Conservation (phyloP, 1,284 basidiomycete species). For the Caloboletus inedulis region DNA sequence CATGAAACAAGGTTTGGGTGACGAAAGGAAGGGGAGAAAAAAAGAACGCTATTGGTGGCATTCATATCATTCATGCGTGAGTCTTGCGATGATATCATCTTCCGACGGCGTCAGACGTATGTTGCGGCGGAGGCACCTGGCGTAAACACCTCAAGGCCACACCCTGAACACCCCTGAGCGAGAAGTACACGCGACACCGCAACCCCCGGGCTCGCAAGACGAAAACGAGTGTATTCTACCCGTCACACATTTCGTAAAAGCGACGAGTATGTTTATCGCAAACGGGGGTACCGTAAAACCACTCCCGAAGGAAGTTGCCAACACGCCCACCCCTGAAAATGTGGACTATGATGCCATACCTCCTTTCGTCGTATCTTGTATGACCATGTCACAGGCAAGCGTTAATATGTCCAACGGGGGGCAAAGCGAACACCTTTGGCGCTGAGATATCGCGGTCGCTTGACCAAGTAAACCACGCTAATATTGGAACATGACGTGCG, state of each 20-base stretch:
- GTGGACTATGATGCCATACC: slow-evolving; percentile 9
- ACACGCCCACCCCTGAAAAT: slow-evolving; percentile 10
- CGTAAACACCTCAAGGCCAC: slow-evolving; percentile 3
- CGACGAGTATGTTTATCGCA: background rate
- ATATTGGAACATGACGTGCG: slow-evolving; percentile 11
- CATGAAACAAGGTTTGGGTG: no score
- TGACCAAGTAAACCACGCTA: slow-evolving; percentile 3
- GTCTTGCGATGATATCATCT: slow-evolving; percentile 19
- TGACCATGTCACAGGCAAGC: background rate
- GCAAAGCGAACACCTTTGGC: background rate
- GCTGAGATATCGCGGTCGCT: slow-evolving; percentile 13
- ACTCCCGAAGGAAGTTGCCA: background rate
- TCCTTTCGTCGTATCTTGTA: background rate
- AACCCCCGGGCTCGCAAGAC: background rate
- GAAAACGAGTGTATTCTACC: background rate
- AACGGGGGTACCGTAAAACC: slow-evolving; percentile 1
- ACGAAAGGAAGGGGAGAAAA: background rate
- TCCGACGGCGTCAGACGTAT: background rate
- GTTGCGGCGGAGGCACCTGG: background rate
- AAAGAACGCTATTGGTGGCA: background rate
- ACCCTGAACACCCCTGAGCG: slow-evolving; percentile 14
- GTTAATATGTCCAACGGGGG: slow-evolving; percentile 3
- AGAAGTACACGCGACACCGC: background rate
- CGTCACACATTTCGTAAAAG: slow-evolving; percentile 5
- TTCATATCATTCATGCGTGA: background rate